Evolutionary conservation across 352 stramenopile genomes (phyloP), one percentile per base, ranked within the genome.

Genomic region (Phytophthora megakarya): DNA sequence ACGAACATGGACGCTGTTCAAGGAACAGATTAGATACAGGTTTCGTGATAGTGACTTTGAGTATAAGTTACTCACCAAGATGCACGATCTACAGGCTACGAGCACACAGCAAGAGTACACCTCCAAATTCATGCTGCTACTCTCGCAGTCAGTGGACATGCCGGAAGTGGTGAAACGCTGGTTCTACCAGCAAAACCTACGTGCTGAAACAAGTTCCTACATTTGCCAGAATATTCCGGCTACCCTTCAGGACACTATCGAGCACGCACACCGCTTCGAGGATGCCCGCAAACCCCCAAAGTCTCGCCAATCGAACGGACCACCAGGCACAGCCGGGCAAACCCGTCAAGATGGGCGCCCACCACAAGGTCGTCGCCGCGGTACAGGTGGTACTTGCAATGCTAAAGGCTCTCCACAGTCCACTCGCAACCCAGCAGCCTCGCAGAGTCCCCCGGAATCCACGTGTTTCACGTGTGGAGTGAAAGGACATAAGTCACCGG

Each of bases 11-110:
- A n/a, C n/a, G n/a, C n/a, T 60, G 22, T 55, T 67, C 22, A 67
- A 67, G 42, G n/a, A 58, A 19, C 48, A 55, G 0, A 67, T 67
- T 11, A 13, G 67, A 38, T 53, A 37, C n/a, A 13, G 48, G 0
- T 66, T 61, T 15, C 32, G 32, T 1, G 59, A 67, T 22, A 66
- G 39, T 42, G 48, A 60, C 9, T 67, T 67, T 6, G 37, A 63
- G 12, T 63, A 25, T 28, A 52, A 38, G 8, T 7, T 52, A 10
- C 28, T 52, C 23, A 50, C 15, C 25, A 50, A 37, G 23, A 50
- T 50, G 23, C n/a, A 39, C n/a, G 45, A 52, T 7, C 12, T 50
- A 16, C 44, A 50, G 23, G 44, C 25, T 15, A 38, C 44, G 1
- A 16, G 25, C 6, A 35, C 37, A 1, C 40, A 52, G 22, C 40